A percentile compares a stretch with the other conserved stretches of the same genome.
phyloP scores from a whole-genome alignment of 345 rosid genomes.

The Erysimum cheiranthoides region DNA sequence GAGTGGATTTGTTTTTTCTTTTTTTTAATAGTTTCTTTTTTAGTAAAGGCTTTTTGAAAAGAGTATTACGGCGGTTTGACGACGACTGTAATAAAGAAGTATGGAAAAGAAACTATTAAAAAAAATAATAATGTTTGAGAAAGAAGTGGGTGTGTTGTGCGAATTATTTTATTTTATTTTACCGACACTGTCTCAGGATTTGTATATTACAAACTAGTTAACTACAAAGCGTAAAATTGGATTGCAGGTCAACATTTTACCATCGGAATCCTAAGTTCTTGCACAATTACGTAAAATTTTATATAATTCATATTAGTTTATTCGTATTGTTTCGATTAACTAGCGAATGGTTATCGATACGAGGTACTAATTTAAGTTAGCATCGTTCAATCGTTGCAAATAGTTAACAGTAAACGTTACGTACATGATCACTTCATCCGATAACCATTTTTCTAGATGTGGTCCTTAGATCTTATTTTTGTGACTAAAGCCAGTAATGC shows the following conservation, averaged over 20 bases:
- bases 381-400: not conserved
- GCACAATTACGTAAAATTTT: too few species aligned
- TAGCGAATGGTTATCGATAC: too few species aligned
- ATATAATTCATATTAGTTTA: too few species aligned
- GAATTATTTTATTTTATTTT: constrained; percentile 17
- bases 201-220: not conserved
- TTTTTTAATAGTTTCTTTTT: not conserved
- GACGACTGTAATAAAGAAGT: not conserved
- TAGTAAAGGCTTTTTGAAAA: not conserved
- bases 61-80: constrained; percentile 25
- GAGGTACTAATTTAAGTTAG: too few species aligned
- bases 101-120: not conserved
- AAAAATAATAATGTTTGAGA: constrained; percentile 2
- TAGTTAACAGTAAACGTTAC: not conserved
- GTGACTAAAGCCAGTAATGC: not conserved
- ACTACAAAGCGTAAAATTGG: not conserved
- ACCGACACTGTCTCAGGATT: constrained; percentile 32
- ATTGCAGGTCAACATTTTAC: not conserved
- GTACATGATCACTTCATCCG: not conserved
- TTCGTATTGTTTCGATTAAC: too few species aligned
- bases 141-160: constrained; percentile 40
- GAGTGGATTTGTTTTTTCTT: constrained; percentile 7
- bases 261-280: too few species aligned
- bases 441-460: not conserved
- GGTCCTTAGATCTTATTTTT: not conserved